Percentiles rank a stretch among this genome's conserved stretches.
Evolutionary conservation across 2,329 filamentous ascomycete genomes (phyloP).

Genomic region (Xylaria sp.): DNA sequence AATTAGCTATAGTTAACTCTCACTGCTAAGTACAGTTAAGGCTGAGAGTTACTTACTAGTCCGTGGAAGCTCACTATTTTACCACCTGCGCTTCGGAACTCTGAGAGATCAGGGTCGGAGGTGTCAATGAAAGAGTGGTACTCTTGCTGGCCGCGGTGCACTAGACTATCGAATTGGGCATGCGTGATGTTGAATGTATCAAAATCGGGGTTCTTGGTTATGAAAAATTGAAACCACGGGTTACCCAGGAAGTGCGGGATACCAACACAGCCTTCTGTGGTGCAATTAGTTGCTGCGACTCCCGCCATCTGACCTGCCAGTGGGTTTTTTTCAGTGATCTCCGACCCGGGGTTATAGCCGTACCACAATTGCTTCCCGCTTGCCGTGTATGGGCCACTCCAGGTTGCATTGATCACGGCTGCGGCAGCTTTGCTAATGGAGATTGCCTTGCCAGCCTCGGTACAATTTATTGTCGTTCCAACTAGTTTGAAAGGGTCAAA

Average conservation of each 20-base stretch:
- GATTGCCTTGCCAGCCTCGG: slow-evolving; percentile 7
- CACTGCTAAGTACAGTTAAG: not conserved
- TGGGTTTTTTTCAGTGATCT: slow-evolving; percentile 20
- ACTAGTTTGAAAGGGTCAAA: slow-evolving; percentile 42
- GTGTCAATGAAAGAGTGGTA: slow-evolving; percentile 24
- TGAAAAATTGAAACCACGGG: slow-evolving; percentile 27
- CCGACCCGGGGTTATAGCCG: slow-evolving; percentile 22
- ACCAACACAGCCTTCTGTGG: not conserved
- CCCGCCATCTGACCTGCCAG: not conserved
- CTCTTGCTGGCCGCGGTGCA: slow-evolving; percentile 20
- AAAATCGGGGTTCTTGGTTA: slow-evolving; percentile 26
- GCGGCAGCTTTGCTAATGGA: slow-evolving; percentile 24
- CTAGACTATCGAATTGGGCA: slow-evolving; percentile 21
- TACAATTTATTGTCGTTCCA: slow-evolving; percentile 33
- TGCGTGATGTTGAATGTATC: slow-evolving; percentile 19
- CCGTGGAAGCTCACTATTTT: slow-evolving; percentile 52
- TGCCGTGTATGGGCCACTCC: slow-evolving; percentile 19
- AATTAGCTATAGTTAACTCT: not conserved
- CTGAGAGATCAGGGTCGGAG: slow-evolving; percentile 27
- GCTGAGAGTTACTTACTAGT: slow-evolving; percentile 24
- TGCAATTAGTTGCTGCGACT: slow-evolving; percentile 15
- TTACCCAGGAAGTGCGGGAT: not conserved
- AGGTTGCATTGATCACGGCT: slow-evolving; percentile 24
- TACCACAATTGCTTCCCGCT: slow-evolving; percentile 30
- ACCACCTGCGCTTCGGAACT: slow-evolving; percentile 28